Percentiles rank a stretch among this genome's conserved stretches.
These are phyloP conservation scores for Euptelea pleiosperma DNA, from an alignment of 164 flowering plant species.

Conservation along the genomic window DNA sequence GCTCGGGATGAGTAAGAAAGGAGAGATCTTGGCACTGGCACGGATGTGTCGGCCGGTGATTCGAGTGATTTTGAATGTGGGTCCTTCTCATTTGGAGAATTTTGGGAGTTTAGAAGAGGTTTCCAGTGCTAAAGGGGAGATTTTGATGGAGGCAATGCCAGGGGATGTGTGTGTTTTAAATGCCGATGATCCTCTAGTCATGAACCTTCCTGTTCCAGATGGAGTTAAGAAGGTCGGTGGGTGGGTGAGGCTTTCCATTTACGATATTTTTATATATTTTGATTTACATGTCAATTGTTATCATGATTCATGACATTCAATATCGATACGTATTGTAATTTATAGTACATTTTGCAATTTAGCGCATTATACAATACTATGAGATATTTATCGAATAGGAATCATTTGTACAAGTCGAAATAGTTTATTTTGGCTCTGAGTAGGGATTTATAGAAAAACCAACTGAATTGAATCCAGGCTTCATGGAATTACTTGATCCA, in stretches of 20 bases:
- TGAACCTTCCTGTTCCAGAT: slow-evolving; percentile 26
- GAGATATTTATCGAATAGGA: no score
- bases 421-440: no score
- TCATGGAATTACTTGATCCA: no score
- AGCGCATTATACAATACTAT: no score
- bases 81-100: slow-evolving; percentile 31
- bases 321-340: no score
- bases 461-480: no score
- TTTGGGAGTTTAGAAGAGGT: slow-evolving; percentile 28
- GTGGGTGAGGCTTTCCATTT: slow-evolving; percentile 3
- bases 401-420: no score
- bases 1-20: slow-evolving; percentile 35
- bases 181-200: slow-evolving; percentile 38
- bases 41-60: slow-evolving; percentile 30
- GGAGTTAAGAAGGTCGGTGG: slow-evolving; percentile 30
- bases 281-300: no score
- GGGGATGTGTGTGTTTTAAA: slow-evolving; percentile 34
- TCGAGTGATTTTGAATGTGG: slow-evolving; percentile 39
- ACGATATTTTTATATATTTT: no score
- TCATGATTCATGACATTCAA: no score
- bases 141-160: slow-evolving; percentile 28
- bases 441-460: no score
- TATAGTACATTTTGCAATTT: no score
- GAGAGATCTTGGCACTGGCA: slow-evolving; percentile 38
- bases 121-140: slow-evolving; percentile 33